phyloP scores from a whole-genome alignment of 306 rosid species.

The Cucurbita moschata region DNA sequence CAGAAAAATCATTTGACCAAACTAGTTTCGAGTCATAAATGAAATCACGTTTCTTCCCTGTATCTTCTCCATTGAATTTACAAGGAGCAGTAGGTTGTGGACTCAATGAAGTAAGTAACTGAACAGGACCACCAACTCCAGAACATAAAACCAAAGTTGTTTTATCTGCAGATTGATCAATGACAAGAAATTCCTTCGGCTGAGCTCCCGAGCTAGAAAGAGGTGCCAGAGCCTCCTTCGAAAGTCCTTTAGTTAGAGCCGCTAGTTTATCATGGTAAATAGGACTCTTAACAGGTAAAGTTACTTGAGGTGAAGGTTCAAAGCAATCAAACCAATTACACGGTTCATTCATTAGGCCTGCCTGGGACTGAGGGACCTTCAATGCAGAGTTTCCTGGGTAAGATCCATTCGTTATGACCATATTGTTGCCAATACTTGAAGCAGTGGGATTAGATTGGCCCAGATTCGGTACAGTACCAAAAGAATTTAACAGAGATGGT shows the following conservation, averaged over 20 bases:
- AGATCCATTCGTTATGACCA: conserved; percentile 22
- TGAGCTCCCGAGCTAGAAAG: conserved; percentile 13
- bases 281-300: conserved; percentile 24
- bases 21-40: conserved; percentile 25
- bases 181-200: conserved; percentile 49
- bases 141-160: conserved; percentile 52
- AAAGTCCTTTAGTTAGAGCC: conserved; percentile 5
- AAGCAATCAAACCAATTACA: conserved; percentile 59
- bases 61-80: conserved; percentile 17
- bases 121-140: conserved; percentile 35
- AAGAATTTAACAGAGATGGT: conserved; percentile 32
- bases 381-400: conserved; percentile 24
- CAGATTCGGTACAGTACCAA: conserved; percentile 19
- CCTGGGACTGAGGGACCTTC: conserved; percentile 27
- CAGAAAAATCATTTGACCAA: conserved; percentile 28
- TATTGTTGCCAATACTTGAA: conserved; percentile 21
- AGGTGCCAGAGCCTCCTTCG: conserved; percentile 16
- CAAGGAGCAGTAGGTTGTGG: conserved; percentile 15
- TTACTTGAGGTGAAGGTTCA: conserved; percentile 42
- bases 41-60: conserved; percentile 15
- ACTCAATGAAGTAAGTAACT: conserved; percentile 39
- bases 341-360: conserved; percentile 40
- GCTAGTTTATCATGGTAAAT: conserved; percentile 16
- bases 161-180: conserved; percentile 56
- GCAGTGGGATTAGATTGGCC: conserved; percentile 36